Evolutionary conservation across 768 basidiomycete species (phyloP), one percentile per base, ranked within the genome.

Genomic region (Termitomyces sp.): DNA sequence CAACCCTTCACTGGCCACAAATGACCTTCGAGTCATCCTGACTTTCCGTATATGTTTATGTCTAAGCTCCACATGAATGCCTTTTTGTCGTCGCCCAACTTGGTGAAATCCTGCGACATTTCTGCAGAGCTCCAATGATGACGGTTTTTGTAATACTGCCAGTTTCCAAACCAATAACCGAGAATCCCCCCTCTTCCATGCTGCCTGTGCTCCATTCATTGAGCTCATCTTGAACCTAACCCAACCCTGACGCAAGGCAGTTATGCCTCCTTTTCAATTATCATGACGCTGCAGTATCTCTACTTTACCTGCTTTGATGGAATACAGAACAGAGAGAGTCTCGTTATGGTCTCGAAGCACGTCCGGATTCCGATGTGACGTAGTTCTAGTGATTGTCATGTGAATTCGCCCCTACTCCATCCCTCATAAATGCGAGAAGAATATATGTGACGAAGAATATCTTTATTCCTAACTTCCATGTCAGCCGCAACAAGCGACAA

Each of bases 401-500:
- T n/a, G 48, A 35, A 35, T 39, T 10, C 17, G 27, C 49, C 35
- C 19, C 34, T 27, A 57, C 45, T 52, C n/a, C 42, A 17, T 23
- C 10, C 17, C 25, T n/a, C 16, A 50, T 39, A 50, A 39, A 39
- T n/a, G 23, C 23, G 23, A 49, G 35, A 35, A 19, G 28, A 21
- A 35, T 32, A 3, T 35, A 11, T 21, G 25, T 14, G 21, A 43
- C 34, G n/a, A 42, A 16, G 4, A 32, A 23, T 19, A 43, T 35
- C 30, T 43, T 19, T 37, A 47, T 35, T 40, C 39, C n/a, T n/a
- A 39, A 50, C 49, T 17, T 5, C 40, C 55, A 53, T 60, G 55
- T 42, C 55, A 23, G 32, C 39, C 49, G 14, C 55, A 17, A 49
- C 52, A 25, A 19, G 34, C 19, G 27, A 48, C 52, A 68, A 65